Percentiles rank a stretch among this genome's conserved stretches.
Evolutionary conservation across 2,329 filamentous ascomycete genomes (phyloP).

Genomic region (Fusarium algeriense): DNA sequence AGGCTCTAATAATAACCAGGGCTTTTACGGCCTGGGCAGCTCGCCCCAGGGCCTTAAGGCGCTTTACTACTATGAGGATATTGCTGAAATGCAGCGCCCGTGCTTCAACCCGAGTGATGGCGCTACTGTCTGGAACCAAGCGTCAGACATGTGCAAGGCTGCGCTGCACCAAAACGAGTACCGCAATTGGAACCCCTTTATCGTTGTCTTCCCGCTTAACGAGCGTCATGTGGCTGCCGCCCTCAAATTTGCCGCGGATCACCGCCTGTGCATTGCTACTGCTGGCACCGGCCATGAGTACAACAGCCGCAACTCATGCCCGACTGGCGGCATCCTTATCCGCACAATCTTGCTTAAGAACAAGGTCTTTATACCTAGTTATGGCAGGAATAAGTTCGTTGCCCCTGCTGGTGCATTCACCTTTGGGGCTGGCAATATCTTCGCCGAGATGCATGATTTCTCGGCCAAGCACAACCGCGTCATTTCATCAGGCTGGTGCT

Average conservation of each 20-base stretch:
- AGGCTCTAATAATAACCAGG: background rate
- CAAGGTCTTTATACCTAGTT: background rate
- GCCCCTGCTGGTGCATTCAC: slow-evolving; percentile 4
- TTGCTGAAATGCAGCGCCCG: background rate
- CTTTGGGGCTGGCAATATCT: background rate
- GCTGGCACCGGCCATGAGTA: slow-evolving; percentile 11
- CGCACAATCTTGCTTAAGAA: slow-evolving; percentile 7
- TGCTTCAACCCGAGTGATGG: background rate
- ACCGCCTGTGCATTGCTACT: background rate
- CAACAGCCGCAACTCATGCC: slow-evolving; percentile 7
- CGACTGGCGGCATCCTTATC: slow-evolving; percentile 10
- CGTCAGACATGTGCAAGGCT: slow-evolving; percentile 1
- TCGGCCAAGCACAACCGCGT: background rate
- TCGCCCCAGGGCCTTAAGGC: background rate
- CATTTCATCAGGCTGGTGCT: slow-evolving; percentile 6
- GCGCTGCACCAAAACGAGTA: slow-evolving; percentile 9
- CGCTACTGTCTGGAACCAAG: background rate
- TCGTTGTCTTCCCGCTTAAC: slow-evolving; percentile 4
- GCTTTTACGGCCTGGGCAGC: background rate
- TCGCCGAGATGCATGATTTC: slow-evolving; percentile 5
- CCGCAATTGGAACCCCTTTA: slow-evolving; percentile 1
- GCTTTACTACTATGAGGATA: background rate
- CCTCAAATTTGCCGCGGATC: background rate
- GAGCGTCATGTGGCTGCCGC: slow-evolving; percentile 1
- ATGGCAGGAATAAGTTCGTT: background rate